A percentile compares a stretch with the other conserved stretches of the same genome.
Conservation (phyloP, 2,329 filamentous ascomycete genomes). For the Aspergillus alliaceus region DNA sequence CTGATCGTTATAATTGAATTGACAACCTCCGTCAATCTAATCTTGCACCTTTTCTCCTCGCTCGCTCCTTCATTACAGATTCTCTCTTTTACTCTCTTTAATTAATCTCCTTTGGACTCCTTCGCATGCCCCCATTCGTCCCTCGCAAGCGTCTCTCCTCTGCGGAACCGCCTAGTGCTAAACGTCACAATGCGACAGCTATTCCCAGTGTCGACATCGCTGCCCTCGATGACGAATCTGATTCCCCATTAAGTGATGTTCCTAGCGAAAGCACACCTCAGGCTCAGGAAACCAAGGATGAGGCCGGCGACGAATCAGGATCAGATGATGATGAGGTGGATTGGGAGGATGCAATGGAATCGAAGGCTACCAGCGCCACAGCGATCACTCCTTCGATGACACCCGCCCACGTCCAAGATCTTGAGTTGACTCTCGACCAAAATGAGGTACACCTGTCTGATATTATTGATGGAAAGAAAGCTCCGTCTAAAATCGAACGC, state of each 20-base stretch:
- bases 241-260: slow-evolving; percentile 40
- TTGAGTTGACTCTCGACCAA: slow-evolving; percentile 68
- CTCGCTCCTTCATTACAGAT: background rate
- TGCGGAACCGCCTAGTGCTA: slow-evolving; percentile 35
- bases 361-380: slow-evolving; percentile 31
- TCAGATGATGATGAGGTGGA: slow-evolving; percentile 58
- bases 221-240: slow-evolving; percentile 27
- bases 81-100: slow-evolving; percentile 13
- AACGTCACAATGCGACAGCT: slow-evolving; percentile 33
- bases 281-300: slow-evolving; percentile 42
- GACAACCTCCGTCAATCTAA: background rate
- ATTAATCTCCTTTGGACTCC: background rate
- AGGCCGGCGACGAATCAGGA: slow-evolving; percentile 56
- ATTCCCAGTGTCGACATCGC: slow-evolving; percentile 21
- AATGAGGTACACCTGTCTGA: slow-evolving; percentile 60
- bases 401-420: slow-evolving; percentile 60
- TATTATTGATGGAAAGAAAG: slow-evolving; percentile 70
- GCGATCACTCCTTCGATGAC: slow-evolving; percentile 38
- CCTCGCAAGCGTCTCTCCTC: slow-evolving; percentile 43
- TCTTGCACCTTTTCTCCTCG: background rate
- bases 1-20: background rate
- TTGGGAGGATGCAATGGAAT: slow-evolving; percentile 57
- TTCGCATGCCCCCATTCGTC: slow-evolving; percentile 48
- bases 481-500: slow-evolving; percentile 80
- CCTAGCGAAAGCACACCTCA: slow-evolving; percentile 19